Evolutionary conservation across 495 filamentous ascomycete species (phyloP), one percentile per base, ranked within the genome.

Genomic region (Aspergillus baeticus): DNA sequence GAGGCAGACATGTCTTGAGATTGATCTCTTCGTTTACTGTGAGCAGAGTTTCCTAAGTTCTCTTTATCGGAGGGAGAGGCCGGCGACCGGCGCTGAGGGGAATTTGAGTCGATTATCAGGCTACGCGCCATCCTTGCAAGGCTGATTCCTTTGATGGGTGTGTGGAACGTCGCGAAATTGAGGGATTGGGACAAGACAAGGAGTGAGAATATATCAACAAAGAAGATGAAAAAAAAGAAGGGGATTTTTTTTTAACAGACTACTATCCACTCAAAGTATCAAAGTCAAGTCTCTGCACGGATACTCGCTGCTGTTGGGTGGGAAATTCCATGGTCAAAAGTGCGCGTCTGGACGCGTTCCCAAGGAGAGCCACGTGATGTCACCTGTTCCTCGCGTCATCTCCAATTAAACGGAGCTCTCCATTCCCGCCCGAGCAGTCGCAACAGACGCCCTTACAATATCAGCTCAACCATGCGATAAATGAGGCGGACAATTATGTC

Each of bases 51-150:
- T 29, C 50, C 63, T 15, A 54, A 63, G 58, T 87, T 87, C 60
- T 87, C 84, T 62, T 87, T 87, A 63, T 87, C 84, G 0, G 82
- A 84, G 58, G 74, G 34, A 62, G 66, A 57, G 11, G 51, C 58
- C 58, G 76, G 20, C 54, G 76, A 61, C 18, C 77, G 73, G 21
- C 70, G 62, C 51, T 70, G 69, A 37, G 69, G 68, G 37, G 72
- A 66, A 33, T 46, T 53, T 57, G 51, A 20, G 15, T 59, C 21
- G 15, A 37, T 60, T 43, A 18, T 57, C 33, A 39, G 68, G 36
- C 1, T 67, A 22, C 50, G 63, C 31, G 70, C 67, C 73, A 76
- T 75, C 39, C 46, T 72, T 46, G 43, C 43, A 31, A 52, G 51
- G 51, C 42, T 45, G 46, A 39, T 54, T 43, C 42, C 54, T 57